These are phyloP conservation scores for Suhomyces wounanorum DNA, from an alignment of 1,139 yeast genomes.

Conservation along the genomic window DNA sequence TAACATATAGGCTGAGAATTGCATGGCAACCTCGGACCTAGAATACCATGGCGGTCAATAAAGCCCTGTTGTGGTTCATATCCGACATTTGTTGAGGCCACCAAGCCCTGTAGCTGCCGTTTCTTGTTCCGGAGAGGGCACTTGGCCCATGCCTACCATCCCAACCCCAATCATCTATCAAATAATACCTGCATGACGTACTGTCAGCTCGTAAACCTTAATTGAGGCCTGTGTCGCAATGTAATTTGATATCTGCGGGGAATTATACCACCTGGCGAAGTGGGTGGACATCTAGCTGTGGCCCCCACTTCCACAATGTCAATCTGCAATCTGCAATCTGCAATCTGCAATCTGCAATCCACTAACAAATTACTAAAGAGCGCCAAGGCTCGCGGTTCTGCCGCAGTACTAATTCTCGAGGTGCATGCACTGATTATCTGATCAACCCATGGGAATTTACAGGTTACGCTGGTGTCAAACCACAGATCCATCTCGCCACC, in stretches of 20 bases:
- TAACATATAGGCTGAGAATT: neutral
- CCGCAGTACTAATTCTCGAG: constrained; percentile 1
- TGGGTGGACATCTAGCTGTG: neutral
- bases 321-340: constrained; percentile 1
- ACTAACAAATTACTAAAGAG: constrained; percentile 1
- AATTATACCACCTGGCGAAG: neutral
- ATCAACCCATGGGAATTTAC: constrained; percentile 1
- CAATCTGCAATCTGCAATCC: constrained; percentile 1
- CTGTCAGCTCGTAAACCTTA: constrained; percentile 3
- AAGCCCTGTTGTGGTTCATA: neutral
- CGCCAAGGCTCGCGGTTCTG: neutral
- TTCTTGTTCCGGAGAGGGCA: neutral
- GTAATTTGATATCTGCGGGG: neutral
- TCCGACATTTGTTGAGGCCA: neutral
- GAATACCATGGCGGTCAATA: neutral
- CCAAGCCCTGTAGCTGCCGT: neutral
- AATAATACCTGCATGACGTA: constrained; percentile 1
- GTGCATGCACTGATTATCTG: neutral
- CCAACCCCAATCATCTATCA: neutral
- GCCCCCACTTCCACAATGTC: neutral
- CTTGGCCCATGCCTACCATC: neutral
- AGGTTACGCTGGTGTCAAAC: constrained; percentile 4
- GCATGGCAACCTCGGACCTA: neutral
- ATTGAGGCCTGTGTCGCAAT: neutral
- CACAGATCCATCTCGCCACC: constrained; percentile 1